A percentile compares a stretch with the other conserved stretches of the same genome.
phyloP scores from a whole-genome alignment of 805 yeast genomes.

The Candida maris region DNA sequence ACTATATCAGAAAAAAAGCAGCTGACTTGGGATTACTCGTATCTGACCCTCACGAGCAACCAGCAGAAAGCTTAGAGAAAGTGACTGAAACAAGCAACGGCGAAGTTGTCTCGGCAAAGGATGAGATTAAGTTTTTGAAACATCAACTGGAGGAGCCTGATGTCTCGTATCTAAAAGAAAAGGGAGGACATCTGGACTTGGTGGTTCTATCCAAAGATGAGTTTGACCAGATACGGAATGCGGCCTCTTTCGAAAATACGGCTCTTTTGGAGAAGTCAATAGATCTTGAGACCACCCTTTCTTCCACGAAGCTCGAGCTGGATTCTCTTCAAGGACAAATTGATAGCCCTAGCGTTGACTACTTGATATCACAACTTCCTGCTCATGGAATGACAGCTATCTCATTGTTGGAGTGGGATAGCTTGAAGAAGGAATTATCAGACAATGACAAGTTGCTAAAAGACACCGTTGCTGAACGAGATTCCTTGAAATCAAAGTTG shows the following conservation, averaged over 20 bases:
- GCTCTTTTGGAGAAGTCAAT: not conserved
- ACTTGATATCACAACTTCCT: not conserved
- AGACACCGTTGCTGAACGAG: not conserved
- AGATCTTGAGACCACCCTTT: not conserved
- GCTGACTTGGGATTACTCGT: conserved; percentile 10
- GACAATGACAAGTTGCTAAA: not conserved
- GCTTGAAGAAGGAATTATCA: not conserved
- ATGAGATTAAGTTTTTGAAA: conserved; percentile 4
- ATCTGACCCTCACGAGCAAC: not conserved
- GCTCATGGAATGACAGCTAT: not conserved
- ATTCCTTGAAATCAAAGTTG: conserved; percentile 1
- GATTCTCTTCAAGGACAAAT: conserved; percentile 1
- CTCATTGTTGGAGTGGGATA: not conserved
- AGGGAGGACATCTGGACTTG: conserved; percentile 18
- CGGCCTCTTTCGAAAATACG: not conserved
- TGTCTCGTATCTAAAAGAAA: conserved; percentile 19
- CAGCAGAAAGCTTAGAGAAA: not conserved
- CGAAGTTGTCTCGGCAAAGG: not conserved
- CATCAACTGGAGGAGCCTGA: conserved; percentile 25
- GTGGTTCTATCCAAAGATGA: conserved; percentile 5
- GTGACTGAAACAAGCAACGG: not conserved
- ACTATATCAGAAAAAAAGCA: conserved; percentile 26
- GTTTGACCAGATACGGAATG: not conserved
- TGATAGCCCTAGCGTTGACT: not conserved
- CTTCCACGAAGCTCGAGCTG: not conserved